These are phyloP conservation scores for Puccinia brachypodii DNA, from an alignment of 1,284 basidiomycete species.

Conservation along the genomic window DNA sequence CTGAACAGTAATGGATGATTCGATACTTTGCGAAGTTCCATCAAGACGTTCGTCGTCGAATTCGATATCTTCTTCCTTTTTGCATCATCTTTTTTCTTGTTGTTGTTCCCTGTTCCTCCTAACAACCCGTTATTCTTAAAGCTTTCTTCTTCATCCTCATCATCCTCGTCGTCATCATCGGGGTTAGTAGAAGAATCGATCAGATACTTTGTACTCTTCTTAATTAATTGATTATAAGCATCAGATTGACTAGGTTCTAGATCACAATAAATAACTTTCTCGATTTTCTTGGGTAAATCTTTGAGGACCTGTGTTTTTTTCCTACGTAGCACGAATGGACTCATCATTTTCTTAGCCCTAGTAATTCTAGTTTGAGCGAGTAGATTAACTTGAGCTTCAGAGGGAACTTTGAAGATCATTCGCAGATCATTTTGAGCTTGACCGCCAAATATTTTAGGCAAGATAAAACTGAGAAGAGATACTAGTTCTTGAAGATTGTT, in stretches of 20 bases:
- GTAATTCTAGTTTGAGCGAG: constrained; percentile 87
- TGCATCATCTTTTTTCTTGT: constrained; percentile 33
- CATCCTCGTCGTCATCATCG: constrained; percentile 61
- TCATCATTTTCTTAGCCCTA: constrained; percentile 98
- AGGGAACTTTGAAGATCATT: constrained; percentile 95
- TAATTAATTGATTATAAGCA: constrained; percentile 81
- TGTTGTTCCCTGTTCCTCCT: not conserved
- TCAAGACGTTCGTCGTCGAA: constrained; percentile 74
- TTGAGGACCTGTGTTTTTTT: constrained; percentile 91
- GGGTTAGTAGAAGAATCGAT: constrained; percentile 59
- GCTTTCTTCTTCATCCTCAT: constrained; percentile 59
- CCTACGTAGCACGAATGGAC: constrained; percentile 91
- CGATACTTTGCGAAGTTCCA: constrained; percentile 93
- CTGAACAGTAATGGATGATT: constrained; percentile 96
- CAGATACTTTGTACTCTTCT: constrained; percentile 78
- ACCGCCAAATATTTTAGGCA: constrained; percentile 79
- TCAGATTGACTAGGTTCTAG: constrained; percentile 80
- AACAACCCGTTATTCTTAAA: constrained; percentile 43
- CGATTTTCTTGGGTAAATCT: constrained; percentile 87
- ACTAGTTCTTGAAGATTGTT: constrained; percentile 86
- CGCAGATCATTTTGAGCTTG: constrained; percentile 72
- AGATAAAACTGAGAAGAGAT: constrained; percentile 96
- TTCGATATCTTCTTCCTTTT: constrained; percentile 53
- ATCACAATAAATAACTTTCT: constrained; percentile 88
- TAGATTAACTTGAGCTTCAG: constrained; percentile 77